Evolutionary conservation across 2,329 filamentous ascomycete species (phyloP), one percentile per base, ranked within the genome.

Genomic region (Fusarium hainanense): DNA sequence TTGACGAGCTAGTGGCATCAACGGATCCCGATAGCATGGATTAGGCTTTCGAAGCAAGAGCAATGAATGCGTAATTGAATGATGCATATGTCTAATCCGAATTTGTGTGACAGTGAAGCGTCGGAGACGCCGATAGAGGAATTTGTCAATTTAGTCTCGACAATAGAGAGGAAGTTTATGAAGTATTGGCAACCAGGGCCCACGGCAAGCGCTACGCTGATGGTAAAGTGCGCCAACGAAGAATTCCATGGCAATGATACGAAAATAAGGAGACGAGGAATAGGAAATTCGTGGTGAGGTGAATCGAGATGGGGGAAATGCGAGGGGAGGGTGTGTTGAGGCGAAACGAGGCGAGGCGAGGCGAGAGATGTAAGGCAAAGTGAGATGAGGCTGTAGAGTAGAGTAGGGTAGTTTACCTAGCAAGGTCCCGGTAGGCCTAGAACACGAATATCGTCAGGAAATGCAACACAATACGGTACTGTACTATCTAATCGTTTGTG

Each of bases 371-470:
- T 18, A 32, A 58, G 43, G 18, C 44, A 41, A 43, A 16, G 47
- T 47, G 48, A 63, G 43, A 50, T 41, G 47, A 55, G 56, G 56
- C 30, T 54, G 51, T 46, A 64, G 49, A 57, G 49, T 37, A 64
- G 49, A 57, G 49, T 37, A 37, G 48, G 47, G 54, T 32, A 48
- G 52, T 56, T 64, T 78, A 80, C 79, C 77, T 79, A 48, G 75
- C 62, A 54, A 80, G 77, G 56, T 80, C 79, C 70, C 68, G 73
- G 69, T 80, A 80, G 74, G 79, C 77, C 79, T 80, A 77, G 72
- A 78, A 75, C 75, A 49, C 16, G 40, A 51, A 66, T 61, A 51
- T 43, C 52, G 74, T 77, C 66, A 77, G 75, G 40, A 52, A 21
- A 44, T 42, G n/a, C 37, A 42, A 28, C 49, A 47, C 37, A 40